phyloP scores from a whole-genome alignment of 306 rosid genomes.

The Adenanthera pavonina region DNA sequence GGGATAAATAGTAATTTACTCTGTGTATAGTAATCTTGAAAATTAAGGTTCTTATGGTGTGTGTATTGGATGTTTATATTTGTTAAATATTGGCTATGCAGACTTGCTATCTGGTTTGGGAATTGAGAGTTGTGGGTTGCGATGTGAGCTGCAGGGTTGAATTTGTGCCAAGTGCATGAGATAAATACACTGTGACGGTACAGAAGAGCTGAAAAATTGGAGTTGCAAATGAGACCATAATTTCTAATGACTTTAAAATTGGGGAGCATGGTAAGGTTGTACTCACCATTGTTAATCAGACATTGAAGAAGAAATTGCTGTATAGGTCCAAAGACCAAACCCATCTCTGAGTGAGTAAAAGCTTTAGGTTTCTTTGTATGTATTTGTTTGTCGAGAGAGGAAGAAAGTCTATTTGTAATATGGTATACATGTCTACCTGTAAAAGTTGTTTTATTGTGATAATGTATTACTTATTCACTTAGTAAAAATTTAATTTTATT shows the following conservation, averaged over 20 bases:
- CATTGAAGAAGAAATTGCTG: constrained; percentile 92
- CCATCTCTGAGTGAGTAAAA: constrained; percentile 47
- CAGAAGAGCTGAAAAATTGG: constrained; percentile 75
- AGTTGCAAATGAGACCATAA: constrained; percentile 66
- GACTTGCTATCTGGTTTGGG: constrained; percentile 72
- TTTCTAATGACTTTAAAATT: constrained; percentile 62
- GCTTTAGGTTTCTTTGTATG: neutral
- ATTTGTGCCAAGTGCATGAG: constrained; percentile 72
- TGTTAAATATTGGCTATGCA: constrained; percentile 42
- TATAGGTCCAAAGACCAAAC: constrained; percentile 86
- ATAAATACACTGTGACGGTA: constrained; percentile 74
- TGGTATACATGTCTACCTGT: constrained; percentile 35
- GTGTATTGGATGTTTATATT: too few relatives aligned
- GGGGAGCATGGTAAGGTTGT: constrained; percentile 45
- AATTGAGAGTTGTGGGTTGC: too few relatives aligned
- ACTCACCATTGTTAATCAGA: constrained; percentile 81
- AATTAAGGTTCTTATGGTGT: too few relatives aligned
- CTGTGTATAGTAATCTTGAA: too few relatives aligned
- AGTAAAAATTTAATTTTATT: too few relatives aligned
- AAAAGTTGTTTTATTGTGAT: constrained; percentile 40
- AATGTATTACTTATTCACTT: constrained; percentile 25
- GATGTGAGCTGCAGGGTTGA: constrained; percentile 86
- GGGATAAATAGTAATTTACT: too few relatives aligned
- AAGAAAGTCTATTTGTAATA: constrained; percentile 31
- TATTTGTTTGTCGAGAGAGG: constrained; percentile 1